phyloP scores from a whole-genome alignment of 2,329 filamentous ascomycete species.

The Rutstroemia sp. region DNA sequence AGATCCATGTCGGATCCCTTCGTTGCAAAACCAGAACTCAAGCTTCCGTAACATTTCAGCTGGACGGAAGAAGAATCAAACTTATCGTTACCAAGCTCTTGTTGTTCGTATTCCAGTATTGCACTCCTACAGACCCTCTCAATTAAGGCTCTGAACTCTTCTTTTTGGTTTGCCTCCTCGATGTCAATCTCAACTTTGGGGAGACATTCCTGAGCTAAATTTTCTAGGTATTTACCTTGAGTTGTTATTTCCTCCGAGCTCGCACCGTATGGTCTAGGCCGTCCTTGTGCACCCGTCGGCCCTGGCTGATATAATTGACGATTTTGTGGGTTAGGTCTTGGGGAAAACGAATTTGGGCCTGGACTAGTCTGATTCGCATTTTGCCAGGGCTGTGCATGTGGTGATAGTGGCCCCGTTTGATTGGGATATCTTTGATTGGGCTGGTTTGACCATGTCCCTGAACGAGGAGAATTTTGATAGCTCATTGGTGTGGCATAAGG shows the following conservation, averaged over 20 bases:
- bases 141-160: slow-evolving; percentile 58
- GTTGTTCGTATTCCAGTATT: slow-evolving; percentile 45
- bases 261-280: slow-evolving; percentile 11
- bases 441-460: slow-evolving; percentile 22
- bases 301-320: slow-evolving; percentile 28
- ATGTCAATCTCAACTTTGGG: slow-evolving; percentile 47
- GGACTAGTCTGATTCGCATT: slow-evolving; percentile 5
- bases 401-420: slow-evolving; percentile 4
- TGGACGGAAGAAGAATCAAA: slow-evolving; percentile 53
- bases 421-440: slow-evolving; percentile 8
- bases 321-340: slow-evolving; percentile 19
- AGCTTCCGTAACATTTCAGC: slow-evolving; percentile 73
- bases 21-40: slow-evolving; percentile 78
- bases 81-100: slow-evolving; percentile 33
- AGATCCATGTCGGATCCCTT: slow-evolving; percentile 90
- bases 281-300: slow-evolving; percentile 10
- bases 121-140: slow-evolving; percentile 56
- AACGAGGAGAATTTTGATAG: slow-evolving; percentile 25
- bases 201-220: slow-evolving; percentile 33
- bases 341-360: neutral
- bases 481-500: slow-evolving; percentile 14
- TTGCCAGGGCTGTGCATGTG: slow-evolving; percentile 7
- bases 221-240: slow-evolving; percentile 43
- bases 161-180: slow-evolving; percentile 61
- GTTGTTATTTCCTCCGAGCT: slow-evolving; percentile 38